phyloP scores from a whole-genome alignment of 2,329 filamentous ascomycete genomes.

The Ascochyta rabiei region DNA sequence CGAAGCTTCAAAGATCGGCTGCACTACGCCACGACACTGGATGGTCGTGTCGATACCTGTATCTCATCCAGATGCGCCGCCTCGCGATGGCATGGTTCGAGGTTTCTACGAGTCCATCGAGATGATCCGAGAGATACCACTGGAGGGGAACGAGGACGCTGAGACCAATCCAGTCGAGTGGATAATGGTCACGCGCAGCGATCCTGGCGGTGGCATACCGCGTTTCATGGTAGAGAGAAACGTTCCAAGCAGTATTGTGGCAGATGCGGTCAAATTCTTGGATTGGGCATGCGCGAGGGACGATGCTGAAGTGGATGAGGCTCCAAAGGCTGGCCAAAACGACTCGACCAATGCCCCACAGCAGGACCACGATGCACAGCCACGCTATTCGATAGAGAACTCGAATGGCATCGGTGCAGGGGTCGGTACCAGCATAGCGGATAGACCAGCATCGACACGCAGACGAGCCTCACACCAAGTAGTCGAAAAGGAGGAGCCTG shows the following conservation, averaged over 20 bases:
- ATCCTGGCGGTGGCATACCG: constrained; percentile 86
- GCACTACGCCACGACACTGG: constrained; percentile 67
- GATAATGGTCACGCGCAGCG: constrained; percentile 90
- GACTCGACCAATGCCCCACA: constrained; percentile 31
- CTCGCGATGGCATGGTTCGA: constrained; percentile 74
- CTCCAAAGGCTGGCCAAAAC: neutral
- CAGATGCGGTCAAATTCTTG: constrained; percentile 80
- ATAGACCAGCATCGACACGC: constrained; percentile 30
- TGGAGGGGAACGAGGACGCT: constrained; percentile 52
- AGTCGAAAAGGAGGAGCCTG: constrained; percentile 12
- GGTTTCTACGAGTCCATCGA: constrained; percentile 92
- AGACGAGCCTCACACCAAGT: constrained; percentile 29
- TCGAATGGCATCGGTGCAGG: constrained; percentile 47
- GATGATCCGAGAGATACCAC: constrained; percentile 81
- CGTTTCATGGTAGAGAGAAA: constrained; percentile 90
- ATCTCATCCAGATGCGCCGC: constrained; percentile 73
- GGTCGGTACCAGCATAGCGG: constrained; percentile 46
- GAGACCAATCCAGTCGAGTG: constrained; percentile 77
- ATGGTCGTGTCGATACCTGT: constrained; percentile 90
- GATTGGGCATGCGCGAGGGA: constrained; percentile 71
- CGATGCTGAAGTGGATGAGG: constrained; percentile 46
- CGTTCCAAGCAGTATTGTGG: constrained; percentile 79
- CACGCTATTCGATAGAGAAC: constrained; percentile 35
- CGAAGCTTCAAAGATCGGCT: constrained; percentile 51
- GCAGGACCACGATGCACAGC: constrained; percentile 24